phyloP scores from a whole-genome alignment of 768 basidiomycete species.

The Xerocomellus amylosporus region DNA sequence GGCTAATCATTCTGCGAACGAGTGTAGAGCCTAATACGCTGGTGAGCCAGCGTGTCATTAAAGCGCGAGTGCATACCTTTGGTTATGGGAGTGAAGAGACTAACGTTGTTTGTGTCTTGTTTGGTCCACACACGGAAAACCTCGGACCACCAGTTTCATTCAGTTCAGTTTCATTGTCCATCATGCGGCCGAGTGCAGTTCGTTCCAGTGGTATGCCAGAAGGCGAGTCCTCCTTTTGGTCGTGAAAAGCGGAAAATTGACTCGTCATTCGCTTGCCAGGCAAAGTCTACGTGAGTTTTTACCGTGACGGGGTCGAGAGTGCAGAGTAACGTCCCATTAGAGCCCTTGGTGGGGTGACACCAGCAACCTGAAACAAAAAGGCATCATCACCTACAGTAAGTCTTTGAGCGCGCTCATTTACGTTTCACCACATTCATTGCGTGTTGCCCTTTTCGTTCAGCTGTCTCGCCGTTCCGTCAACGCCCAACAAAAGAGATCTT shows the following conservation, averaged over 20 bases:
- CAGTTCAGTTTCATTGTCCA: conserved; percentile 19
- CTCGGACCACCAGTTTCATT: conserved; percentile 21
- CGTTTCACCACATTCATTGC: not conserved
- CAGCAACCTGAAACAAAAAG: conserved; percentile 66
- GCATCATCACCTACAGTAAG: conserved; percentile 80
- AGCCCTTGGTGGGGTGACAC: conserved; percentile 91
- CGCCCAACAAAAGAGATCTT: conserved; percentile 70
- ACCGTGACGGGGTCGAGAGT: not conserved
- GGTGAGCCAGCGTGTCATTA: not conserved
- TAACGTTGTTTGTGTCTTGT: conserved; percentile 33
- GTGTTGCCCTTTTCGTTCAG: conserved; percentile 37
- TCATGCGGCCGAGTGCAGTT: conserved; percentile 51
- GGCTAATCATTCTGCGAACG: conserved; percentile 62
- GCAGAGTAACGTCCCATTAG: conserved; percentile 38
- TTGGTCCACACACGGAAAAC: conserved; percentile 34
- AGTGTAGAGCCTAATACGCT: conserved; percentile 2
- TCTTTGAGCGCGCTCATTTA: conserved; percentile 12
- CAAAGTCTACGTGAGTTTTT: conserved; percentile 73
- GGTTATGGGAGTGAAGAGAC: conserved; percentile 1
- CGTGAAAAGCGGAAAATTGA: not conserved
- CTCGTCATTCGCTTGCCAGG: conserved; percentile 39
- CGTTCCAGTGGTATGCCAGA: conserved; percentile 78
- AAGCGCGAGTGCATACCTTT: conserved; percentile 15
- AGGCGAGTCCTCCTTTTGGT: conserved; percentile 46
- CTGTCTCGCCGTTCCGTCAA: conserved; percentile 79